Conservation (phyloP, 2,329 filamentous ascomycete species). For the Taxawa tesnikishii region DNA sequence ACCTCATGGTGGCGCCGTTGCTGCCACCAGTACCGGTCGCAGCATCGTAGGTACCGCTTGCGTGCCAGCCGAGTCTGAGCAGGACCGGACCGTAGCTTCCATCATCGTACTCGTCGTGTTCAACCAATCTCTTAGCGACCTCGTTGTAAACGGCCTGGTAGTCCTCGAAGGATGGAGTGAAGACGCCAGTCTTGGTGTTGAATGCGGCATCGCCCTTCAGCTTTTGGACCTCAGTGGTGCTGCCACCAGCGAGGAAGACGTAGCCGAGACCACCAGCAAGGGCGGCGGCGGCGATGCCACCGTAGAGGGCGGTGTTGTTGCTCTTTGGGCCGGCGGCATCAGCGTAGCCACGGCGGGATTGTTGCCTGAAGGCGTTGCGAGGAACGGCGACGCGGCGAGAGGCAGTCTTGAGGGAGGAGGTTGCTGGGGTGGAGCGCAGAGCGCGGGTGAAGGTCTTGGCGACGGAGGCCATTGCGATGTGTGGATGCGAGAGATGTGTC, state of each 20-base stretch:
- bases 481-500: neutral
- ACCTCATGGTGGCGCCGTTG: conserved; percentile 96
- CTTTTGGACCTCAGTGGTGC: conserved; percentile 24
- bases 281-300: conserved; percentile 45
- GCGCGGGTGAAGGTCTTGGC: conserved; percentile 26
- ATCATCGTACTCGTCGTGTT: conserved; percentile 92
- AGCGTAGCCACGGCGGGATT: conserved; percentile 69
- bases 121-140: conserved; percentile 66
- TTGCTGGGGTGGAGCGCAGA: conserved; percentile 27
- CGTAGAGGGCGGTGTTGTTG: conserved; percentile 41
- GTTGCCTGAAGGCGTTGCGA: conserved; percentile 59
- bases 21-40: conserved; percentile 79
- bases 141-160: conserved; percentile 94
- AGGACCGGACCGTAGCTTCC: conserved; percentile 91
- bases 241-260: conserved; percentile 48
- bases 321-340: conserved; percentile 28
- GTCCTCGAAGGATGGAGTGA: conserved; percentile 69
- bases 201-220: conserved; percentile 25
- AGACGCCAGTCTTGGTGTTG: conserved; percentile 28
- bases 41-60: conserved; percentile 83
- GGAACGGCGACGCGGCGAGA: conserved; percentile 43
- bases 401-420: conserved; percentile 43
- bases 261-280: conserved; percentile 56
- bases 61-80: conserved; percentile 86
- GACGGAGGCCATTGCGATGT: conserved; percentile 22